phyloP scores from a whole-genome alignment of 2,329 filamentous ascomycete genomes.

The Clonostachys solani region DNA sequence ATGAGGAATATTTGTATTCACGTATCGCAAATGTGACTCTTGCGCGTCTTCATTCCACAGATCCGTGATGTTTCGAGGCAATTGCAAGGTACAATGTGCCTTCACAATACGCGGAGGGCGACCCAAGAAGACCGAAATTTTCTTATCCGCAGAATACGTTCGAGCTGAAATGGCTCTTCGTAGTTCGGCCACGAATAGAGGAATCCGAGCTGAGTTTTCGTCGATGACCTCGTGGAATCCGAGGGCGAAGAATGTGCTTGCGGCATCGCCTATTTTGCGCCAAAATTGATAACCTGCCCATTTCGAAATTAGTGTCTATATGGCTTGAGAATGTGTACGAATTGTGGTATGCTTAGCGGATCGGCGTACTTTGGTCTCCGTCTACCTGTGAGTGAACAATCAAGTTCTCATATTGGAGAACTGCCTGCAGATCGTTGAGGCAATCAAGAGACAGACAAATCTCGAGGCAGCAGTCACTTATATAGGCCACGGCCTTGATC shows the following conservation, averaged over 20 bases:
- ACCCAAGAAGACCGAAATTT: conserved; percentile 29
- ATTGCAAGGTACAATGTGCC: neutral
- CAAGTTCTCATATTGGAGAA: conserved; percentile 40
- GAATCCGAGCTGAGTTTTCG: conserved; percentile 15
- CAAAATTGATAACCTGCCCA: conserved; percentile 20
- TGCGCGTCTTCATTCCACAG: too few species aligned
- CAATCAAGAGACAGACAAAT: conserved; percentile 15
- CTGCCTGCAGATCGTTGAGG: conserved; percentile 37
- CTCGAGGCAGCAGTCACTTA: conserved; percentile 12
- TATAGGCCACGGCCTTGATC: conserved; percentile 9
- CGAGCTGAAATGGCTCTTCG: conserved; percentile 32
- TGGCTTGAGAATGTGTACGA: too few species aligned
- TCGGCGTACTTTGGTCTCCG: conserved; percentile 33
- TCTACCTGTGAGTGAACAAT: conserved; percentile 36
- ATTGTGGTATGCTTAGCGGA: too few species aligned
- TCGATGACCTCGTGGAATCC: conserved; percentile 32
- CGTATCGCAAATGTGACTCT: too few species aligned
- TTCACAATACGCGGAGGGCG: conserved; percentile 33
- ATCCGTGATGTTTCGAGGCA: too few species aligned
- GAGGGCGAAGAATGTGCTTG: conserved; percentile 37
- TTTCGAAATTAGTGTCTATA: too few species aligned
- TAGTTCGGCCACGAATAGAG: conserved; percentile 31
- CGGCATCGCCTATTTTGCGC: conserved; percentile 38
- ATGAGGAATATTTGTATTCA: too few species aligned
- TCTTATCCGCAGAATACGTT: conserved; percentile 39